Evolutionary conservation across 2,329 filamentous ascomycete species (phyloP), one percentile per base, ranked within the genome.

Genomic region (Claviceps maximensis): DNA sequence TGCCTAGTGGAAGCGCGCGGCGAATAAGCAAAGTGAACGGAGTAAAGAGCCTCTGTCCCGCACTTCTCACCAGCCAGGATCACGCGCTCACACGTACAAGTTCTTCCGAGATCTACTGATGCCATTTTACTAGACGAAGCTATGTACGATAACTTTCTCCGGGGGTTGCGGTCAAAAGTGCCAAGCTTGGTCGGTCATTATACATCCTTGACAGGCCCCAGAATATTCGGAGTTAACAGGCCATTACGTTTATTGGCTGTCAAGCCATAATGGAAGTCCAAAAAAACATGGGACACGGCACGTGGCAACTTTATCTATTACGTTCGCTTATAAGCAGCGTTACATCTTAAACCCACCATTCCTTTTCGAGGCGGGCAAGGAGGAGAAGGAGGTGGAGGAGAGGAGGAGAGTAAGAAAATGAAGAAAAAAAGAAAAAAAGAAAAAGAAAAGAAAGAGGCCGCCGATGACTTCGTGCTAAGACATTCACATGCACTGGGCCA

Each of bases 141-240:
- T 21, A 12, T 19, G 21, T n/a, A 47, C 21, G 27, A 21, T 13
- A 12, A 33, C 17, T 52, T 48, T 21, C 19, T 48, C n/a, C 21
- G n/a, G 36, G 31, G 33, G 25, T 17, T 33, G 21, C 33, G 8
- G 41, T 33, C 29, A 41, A 53, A 50, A 46, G 52, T 47, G 47
- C 52, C 52, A 40, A 50, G 12, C 25, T 23, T 31, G 27, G 27
- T 47, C 50, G 31, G 6, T 25, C 50, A 31, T 50, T 40, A 15
- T 8, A 25, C 45, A 33, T 15, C n/a, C 46, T 50, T 54, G 40
- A 41, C 53, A 41, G 27, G 31, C 17, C 33, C 21, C 47, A 42
- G 47, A 47, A 31, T 45, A 38, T 36, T 54, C 53, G 53, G 53
- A 52, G 53, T 21, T 46, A 45, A 49, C 10, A 54, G 53, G 53